Base-by-base conservation (phyloP, 257 asterid species). In the Apocynum venetum region DNA sequence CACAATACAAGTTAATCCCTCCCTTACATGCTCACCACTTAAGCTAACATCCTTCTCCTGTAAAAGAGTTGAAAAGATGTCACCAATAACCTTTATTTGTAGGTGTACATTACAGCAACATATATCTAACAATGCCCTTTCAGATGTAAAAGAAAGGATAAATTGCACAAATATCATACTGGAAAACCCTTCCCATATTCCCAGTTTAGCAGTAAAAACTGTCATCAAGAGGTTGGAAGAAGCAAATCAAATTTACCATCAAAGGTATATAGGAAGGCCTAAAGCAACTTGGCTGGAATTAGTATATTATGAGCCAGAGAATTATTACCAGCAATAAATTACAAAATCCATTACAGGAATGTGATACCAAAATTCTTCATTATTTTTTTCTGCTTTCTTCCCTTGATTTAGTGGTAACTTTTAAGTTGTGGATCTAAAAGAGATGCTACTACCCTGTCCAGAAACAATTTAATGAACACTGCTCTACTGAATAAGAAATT, bases 21-120 rank as follows among this genome's bases (percentile, higher is more conserved):
- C 99, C 87, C 98, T 87, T 78, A 96, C 98, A 73, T 96, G 99
- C 85, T 96, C 99, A 6, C 98, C 98, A 64, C 98, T 90, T 81
- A 96, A 87, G 85, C 77, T 91, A 47, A 93, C 83, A 79, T 96
- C 99, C 89, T 91, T 95, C 46, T 93, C 99, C 99, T 96, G 91
- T 76, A 79, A 81, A 77, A 14, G 57, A n/a, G 38, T 47, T 20
- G 12, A 46, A 41, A 69, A 65, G 15, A 35, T 31, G 13, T 73
- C 52, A 73, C 44, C 73, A 43, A 68, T 7, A 41, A 20, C 25
- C 35, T 43, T 38, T 67, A 14, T 67, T 67, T 67, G 8, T 15
- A 8, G 7, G 43, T 41, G 7, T 43, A 41, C 15, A 43, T 17
- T 10, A 66, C 11, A 66, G 14, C 72, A 41, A 64, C 67, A 41